phyloP scores from a whole-genome alignment of 176 grass and related monocot species.

The Oryza nivara region DNA sequence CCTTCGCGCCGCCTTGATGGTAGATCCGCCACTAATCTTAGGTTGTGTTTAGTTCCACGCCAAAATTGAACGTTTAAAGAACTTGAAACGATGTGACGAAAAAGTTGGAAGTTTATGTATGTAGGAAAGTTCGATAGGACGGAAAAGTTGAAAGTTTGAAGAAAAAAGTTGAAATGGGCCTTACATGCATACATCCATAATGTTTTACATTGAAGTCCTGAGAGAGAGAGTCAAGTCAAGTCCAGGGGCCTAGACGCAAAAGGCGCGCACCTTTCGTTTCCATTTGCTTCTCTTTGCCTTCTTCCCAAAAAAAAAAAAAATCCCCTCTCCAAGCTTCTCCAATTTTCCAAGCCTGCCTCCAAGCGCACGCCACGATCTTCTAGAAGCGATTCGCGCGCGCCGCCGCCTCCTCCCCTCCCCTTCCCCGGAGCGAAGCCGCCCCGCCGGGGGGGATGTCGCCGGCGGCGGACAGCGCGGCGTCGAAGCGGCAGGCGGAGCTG shows the following conservation, averaged over 20 bases:
- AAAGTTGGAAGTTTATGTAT: too few relatives aligned
- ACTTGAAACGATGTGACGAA: too few relatives aligned
- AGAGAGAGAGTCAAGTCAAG: background rate
- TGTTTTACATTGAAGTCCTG: background rate
- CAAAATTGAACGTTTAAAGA: too few relatives aligned
- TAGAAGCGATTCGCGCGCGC: conserved; percentile 22
- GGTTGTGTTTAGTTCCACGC: too few relatives aligned
- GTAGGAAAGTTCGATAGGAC: too few relatives aligned
- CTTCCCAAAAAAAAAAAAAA: background rate
- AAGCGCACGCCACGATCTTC: conserved; percentile 37
- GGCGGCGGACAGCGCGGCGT: conserved; percentile 39
- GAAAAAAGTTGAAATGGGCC: too few relatives aligned
- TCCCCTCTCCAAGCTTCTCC: background rate
- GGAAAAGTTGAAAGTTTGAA: too few relatives aligned
- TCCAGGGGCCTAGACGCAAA: conserved; percentile 13
- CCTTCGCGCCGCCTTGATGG: too few relatives aligned
- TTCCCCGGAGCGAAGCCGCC: background rate
- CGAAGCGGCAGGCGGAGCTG: conserved; percentile 68
- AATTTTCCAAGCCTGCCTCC: background rate
- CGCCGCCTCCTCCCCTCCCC: background rate
- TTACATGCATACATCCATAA: too few relatives aligned
- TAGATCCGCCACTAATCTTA: too few relatives aligned
- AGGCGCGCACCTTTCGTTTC: background rate
- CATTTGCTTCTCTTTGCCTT: background rate
- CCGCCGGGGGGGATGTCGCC: conserved; percentile 55